These are phyloP conservation scores for Lentithecium fluviatile DNA, from an alignment of 495 filamentous ascomycete genomes.

Conservation along the genomic window DNA sequence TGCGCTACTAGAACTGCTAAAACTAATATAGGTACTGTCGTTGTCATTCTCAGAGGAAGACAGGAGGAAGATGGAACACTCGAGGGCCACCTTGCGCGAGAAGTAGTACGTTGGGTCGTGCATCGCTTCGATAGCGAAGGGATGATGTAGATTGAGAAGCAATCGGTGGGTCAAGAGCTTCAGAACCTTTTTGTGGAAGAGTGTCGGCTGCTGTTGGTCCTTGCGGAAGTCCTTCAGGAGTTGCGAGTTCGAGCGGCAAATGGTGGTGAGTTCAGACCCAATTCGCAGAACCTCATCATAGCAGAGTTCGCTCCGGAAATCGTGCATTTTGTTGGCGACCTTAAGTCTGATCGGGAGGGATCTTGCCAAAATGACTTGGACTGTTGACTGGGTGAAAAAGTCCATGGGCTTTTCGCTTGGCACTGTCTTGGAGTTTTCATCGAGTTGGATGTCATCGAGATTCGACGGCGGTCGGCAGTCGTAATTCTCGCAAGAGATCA, in stretches of 20 bases:
- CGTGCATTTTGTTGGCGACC: slow-evolving; percentile 15
- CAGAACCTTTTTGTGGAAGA: slow-evolving; percentile 18
- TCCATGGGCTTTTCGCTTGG: neutral
- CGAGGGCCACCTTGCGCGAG: slow-evolving; percentile 20
- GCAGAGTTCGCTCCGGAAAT: slow-evolving; percentile 1
- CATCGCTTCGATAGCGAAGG: slow-evolving; percentile 13
- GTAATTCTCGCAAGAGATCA: slow-evolving; percentile 13
- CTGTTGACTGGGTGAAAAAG: slow-evolving; percentile 5
- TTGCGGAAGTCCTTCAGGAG: neutral
- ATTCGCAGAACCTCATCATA: slow-evolving; percentile 19
- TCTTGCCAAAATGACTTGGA: slow-evolving; percentile 7
- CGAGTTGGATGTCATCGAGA: slow-evolving; percentile 20
- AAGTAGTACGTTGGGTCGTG: slow-evolving; percentile 15
- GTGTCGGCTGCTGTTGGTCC: neutral
- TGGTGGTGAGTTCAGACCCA: neutral
- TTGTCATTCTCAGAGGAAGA: neutral
- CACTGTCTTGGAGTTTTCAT: neutral
- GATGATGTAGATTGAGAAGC: slow-evolving; percentile 21
- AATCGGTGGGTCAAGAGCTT: slow-evolving; percentile 17
- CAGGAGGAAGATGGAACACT: slow-evolving; percentile 7
- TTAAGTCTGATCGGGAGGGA: slow-evolving; percentile 12
- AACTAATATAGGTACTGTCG: neutral
- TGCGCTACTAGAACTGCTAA: neutral
- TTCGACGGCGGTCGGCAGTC: slow-evolving; percentile 17
- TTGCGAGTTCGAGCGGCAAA: neutral